A percentile compares a stretch with the other conserved stretches of the same genome.
phyloP scores from a whole-genome alignment of 2,329 filamentous ascomycete genomes.

The Cytospora paraplurivora region DNA sequence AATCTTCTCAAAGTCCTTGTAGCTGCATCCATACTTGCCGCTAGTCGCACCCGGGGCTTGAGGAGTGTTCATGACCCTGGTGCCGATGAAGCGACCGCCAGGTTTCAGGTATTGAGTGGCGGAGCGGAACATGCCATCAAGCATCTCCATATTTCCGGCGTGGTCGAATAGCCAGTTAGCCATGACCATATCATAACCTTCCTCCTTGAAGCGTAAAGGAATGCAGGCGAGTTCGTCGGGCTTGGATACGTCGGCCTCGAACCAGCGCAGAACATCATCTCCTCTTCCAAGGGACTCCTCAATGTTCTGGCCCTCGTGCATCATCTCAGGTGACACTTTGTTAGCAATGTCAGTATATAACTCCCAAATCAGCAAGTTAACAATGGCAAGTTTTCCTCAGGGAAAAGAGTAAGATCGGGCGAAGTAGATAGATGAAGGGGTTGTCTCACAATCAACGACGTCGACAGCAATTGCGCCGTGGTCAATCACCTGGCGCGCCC shows the following conservation, averaged over 20 bases:
- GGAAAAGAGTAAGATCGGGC: too few relatives aligned
- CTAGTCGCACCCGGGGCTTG: constrained; percentile 7
- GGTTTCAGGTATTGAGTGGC: constrained; percentile 29
- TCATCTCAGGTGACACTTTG: constrained; percentile 35
- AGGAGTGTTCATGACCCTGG: constrained; percentile 24
- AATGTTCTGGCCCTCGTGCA: constrained; percentile 31
- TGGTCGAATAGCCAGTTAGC: constrained; percentile 32
- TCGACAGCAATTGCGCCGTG: constrained; percentile 35
- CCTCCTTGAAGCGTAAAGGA: constrained; percentile 22
- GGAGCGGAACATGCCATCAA: constrained; percentile 32
- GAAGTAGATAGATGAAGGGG: neutral
- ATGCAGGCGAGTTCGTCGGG: constrained; percentile 25
- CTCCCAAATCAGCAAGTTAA: neutral
- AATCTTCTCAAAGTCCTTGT: constrained; percentile 24
- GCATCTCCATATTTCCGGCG: constrained; percentile 20
- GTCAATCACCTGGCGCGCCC: constrained; percentile 34
- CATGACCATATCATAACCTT: constrained; percentile 33
- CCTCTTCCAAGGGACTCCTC: constrained; percentile 24
- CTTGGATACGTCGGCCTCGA: constrained; percentile 30
- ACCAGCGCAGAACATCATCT: constrained; percentile 23
- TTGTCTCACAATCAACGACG: constrained; percentile 34
- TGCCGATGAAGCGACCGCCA: constrained; percentile 31
- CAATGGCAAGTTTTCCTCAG: neutral
- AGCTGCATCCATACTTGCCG: constrained; percentile 20
- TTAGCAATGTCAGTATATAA: neutral